Base-by-base conservation (phyloP, 345 rosid species). In the Citrus australasica region DNA sequence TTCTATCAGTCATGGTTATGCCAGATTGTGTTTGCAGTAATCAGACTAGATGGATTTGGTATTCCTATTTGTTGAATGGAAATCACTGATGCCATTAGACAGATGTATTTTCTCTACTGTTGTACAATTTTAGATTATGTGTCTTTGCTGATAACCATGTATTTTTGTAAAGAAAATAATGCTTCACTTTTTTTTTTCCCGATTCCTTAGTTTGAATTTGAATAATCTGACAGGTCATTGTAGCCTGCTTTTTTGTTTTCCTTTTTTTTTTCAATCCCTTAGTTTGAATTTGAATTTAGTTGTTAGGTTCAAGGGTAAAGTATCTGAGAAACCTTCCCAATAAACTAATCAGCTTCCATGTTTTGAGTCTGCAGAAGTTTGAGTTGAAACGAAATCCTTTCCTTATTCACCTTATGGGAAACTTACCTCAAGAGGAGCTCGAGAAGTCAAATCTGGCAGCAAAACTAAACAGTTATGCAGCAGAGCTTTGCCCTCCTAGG, bases 341-440 rank as follows among this genome's bases (percentile, higher is more conserved):
- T 22, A 24, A 62, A 69, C 72, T 51, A 11, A 64, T 65, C 13
- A 38, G 73, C 74, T 80, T 77, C 21, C 19, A 19, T 63, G 21
- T 24, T 19, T 56, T 53, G 22, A 46, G 19, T 76, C 1, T 80
- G 88, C 88, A 95, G 98, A 95, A 95, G 86, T 93, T 95, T 37
- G 98, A 95, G 93, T 92, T 95, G 79, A 95, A 95, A 85, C 90
- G 86, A 48, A 89, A 82, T 70, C 89, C 94, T 3, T 82, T 95
- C 64, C 97, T 93, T 73, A 88, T 91, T 80, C 99, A 92, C 68
- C 82, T 92, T 62, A 92, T 91, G 76, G 98, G 99, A 65, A 94
- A 89, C 90, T 76, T 95, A 74, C 88, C 87, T 0, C 91, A 91
- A 85, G 96, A 90, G 82, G 98, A 92, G 81, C 96, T 93, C 9